These are phyloP conservation scores for Pulveroboletus sp. DNA, from an alignment of 768 basidiomycete genomes.

Conservation along the genomic window DNA sequence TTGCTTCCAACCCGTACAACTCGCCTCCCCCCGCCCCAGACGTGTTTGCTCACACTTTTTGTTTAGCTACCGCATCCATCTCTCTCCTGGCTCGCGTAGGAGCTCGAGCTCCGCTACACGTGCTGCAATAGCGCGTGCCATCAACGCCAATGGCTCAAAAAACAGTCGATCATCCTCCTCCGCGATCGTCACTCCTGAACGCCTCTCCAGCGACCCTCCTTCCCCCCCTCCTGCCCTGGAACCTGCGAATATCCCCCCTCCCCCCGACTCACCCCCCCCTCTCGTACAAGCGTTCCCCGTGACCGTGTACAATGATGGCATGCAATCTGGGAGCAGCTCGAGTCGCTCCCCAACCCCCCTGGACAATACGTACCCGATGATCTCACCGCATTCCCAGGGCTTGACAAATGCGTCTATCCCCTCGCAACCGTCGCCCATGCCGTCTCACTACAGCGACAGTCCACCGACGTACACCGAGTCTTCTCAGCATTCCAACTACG, in stretches of 20 bases:
- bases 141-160: slow-evolving; percentile 25
- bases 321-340: slow-evolving; percentile 34
- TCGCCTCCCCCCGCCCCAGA: too few species aligned
- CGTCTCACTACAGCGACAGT: slow-evolving; percentile 29
- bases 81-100: slow-evolving; percentile 73
- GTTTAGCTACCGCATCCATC: slow-evolving; percentile 81
- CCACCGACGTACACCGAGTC: slow-evolving; percentile 29
- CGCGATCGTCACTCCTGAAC: slow-evolving; percentile 24
- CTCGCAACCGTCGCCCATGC: slow-evolving; percentile 28
- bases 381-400: slow-evolving; percentile 30
- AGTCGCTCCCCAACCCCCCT: slow-evolving; percentile 45
- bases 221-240: slow-evolving; percentile 43
- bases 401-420: slow-evolving; percentile 34
- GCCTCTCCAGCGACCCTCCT: slow-evolving; percentile 21
- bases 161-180: slow-evolving; percentile 23
- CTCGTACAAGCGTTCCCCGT: slow-evolving; percentile 42
- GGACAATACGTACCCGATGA: slow-evolving; percentile 39
- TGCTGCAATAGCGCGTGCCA: slow-evolving; percentile 48
- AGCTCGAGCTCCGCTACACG: slow-evolving; percentile 53
- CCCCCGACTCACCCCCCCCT: slow-evolving; percentile 54
- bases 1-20: too few species aligned
- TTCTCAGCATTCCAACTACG: slow-evolving; percentile 30
- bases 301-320: slow-evolving; percentile 20
- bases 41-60: too few species aligned
- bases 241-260: slow-evolving; percentile 36